Percentiles rank a stretch among this genome's conserved stretches.
Conservation (phyloP, 2,329 filamentous ascomycete species). For the Aspergillus udagawae region DNA sequence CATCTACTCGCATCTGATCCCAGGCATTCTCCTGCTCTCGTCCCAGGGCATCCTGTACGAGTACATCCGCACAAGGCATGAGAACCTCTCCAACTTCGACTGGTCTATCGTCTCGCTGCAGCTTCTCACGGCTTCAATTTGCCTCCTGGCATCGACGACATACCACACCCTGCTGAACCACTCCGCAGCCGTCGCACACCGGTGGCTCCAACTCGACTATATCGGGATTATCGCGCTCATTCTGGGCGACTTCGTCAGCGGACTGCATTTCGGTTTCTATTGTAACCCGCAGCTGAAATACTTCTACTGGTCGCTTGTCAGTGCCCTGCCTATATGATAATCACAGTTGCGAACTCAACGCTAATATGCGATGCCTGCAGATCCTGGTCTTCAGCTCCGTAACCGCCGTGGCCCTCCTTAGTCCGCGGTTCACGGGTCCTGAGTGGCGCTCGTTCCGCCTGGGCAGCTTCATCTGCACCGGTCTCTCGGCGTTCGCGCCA, state of each 20-base stretch:
- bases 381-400: slow-evolving; percentile 26
- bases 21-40: slow-evolving; percentile 27
- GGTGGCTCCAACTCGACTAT: slow-evolving; percentile 29
- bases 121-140: slow-evolving; percentile 26
- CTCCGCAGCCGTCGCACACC: slow-evolving; percentile 20
- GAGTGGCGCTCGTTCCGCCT: slow-evolving; percentile 27
- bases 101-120: slow-evolving; percentile 15
- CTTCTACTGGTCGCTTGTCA: slow-evolving; percentile 35
- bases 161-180: slow-evolving; percentile 36
- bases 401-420: slow-evolving; percentile 32
- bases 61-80: slow-evolving; percentile 5
- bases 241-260: slow-evolving; percentile 32
- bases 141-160: slow-evolving; percentile 28
- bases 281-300: slow-evolving; percentile 25
- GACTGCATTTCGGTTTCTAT: slow-evolving; percentile 35
- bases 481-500: slow-evolving; percentile 31
- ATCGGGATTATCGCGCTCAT: slow-evolving; percentile 32
- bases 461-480: slow-evolving; percentile 26
- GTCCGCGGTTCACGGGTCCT: slow-evolving; percentile 28
- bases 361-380: slow-evolving; percentile 7
- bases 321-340: not conserved
- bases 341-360: not conserved
- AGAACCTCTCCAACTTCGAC: slow-evolving; percentile 8
- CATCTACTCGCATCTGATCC: slow-evolving; percentile 46
- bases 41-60: slow-evolving; percentile 4